phyloP scores from a whole-genome alignment of 192 early-diverging fungal genomes.

The Backusella morwellensis region DNA sequence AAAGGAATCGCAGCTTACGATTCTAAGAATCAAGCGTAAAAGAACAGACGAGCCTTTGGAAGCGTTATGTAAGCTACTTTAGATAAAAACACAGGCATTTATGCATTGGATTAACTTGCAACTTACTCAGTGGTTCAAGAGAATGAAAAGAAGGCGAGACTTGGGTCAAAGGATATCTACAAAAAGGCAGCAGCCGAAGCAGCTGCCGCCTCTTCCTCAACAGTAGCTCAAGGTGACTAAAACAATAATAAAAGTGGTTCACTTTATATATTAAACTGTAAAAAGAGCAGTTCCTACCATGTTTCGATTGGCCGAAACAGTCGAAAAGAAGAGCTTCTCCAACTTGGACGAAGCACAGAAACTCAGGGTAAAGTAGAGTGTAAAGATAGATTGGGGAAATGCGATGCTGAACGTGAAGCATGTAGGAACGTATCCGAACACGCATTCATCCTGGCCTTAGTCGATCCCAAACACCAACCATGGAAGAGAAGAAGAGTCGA shows the following conservation, averaged over 20 bases:
- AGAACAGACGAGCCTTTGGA: slow-evolving; percentile 72
- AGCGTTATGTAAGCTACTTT: slow-evolving; percentile 48
- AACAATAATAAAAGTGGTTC: background rate
- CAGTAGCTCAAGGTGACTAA: background rate
- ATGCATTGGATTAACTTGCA: background rate
- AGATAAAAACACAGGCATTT: background rate
- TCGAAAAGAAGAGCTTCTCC: slow-evolving; percentile 61
- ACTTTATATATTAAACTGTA: background rate
- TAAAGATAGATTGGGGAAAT: background rate
- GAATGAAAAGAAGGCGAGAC: slow-evolving; percentile 34
- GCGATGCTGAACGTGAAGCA: background rate
- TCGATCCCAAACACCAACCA: slow-evolving; percentile 16
- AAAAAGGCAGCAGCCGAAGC: background rate
- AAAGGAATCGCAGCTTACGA: slow-evolving; percentile 44
- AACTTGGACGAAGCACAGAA: slow-evolving; percentile 49
- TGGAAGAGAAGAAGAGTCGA: slow-evolving; percentile 17
- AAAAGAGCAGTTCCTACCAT: slow-evolving; percentile 36
- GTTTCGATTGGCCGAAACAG: slow-evolving; percentile 67
- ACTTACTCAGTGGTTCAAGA: slow-evolving; percentile 47
- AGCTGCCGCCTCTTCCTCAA: background rate
- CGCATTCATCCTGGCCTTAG: slow-evolving; percentile 19
- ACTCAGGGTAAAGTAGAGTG: slow-evolving; percentile 38
- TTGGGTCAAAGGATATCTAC: slow-evolving; percentile 10
- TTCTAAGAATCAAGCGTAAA: slow-evolving; percentile 78
- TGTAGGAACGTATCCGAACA: slow-evolving; percentile 32